Percentiles rank a stretch among this genome's conserved stretches.
phyloP scores from a whole-genome alignment of 2,329 filamentous ascomycete species.

The Zopfia rhizophila region DNA sequence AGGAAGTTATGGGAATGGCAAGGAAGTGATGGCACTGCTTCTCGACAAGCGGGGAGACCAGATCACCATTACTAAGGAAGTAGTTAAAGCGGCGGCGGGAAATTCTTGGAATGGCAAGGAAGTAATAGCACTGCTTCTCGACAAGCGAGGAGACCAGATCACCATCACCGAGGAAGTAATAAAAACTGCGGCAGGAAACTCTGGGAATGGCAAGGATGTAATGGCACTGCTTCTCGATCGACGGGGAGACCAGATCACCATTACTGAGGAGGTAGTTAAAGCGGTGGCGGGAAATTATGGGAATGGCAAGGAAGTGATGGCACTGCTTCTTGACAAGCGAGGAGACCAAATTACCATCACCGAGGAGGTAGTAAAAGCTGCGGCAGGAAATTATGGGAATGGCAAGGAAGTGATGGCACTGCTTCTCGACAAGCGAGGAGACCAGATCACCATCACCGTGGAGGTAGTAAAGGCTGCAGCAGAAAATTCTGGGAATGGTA shows the following conservation, averaged over 20 bases:
- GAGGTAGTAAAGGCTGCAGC: conserved; percentile 4
- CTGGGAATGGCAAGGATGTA: too few relatives aligned
- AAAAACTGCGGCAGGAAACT: too few relatives aligned
- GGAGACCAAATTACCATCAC: too few relatives aligned
- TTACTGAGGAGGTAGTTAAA: too few relatives aligned
- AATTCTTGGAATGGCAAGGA: too few relatives aligned
- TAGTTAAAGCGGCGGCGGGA: conserved; percentile 1
- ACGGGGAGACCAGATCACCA: conserved; percentile 1
- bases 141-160: too few relatives aligned
- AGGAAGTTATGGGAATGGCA: conserved; percentile 5
- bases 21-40: conserved; percentile 9
- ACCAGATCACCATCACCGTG: conserved; percentile 9
- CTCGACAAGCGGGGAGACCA: conserved; percentile 2
- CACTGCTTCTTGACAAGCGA: too few relatives aligned
- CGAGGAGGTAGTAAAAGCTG: conserved; percentile 13
- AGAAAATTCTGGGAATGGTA: conserved; percentile 1
- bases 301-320: too few relatives aligned
- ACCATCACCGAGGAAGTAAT: too few relatives aligned
- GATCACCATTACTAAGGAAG: conserved; percentile 1
- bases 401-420: conserved; percentile 16
- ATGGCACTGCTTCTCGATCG: too few relatives aligned
- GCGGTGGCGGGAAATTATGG: too few relatives aligned
- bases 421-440: conserved; percentile 11
- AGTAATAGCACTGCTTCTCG: too few relatives aligned
- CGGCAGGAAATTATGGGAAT: conserved; percentile 12